These are phyloP conservation scores for Penicillium verrucosum DNA, from an alignment of 2,329 filamentous ascomycete species.

Conservation along the genomic window DNA sequence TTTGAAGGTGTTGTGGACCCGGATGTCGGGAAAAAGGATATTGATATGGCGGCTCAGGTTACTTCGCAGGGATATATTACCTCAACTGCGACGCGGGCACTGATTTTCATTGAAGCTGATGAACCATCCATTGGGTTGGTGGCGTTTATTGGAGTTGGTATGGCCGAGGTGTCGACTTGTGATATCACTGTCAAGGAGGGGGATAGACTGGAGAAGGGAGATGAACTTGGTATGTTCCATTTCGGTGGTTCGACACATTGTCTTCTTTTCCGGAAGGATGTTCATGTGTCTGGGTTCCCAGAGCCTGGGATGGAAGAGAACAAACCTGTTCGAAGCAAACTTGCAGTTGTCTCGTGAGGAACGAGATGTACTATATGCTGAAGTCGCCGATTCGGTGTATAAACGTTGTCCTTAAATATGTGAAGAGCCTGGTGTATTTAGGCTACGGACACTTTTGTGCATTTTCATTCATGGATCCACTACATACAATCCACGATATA, in stretches of 20 bases:
- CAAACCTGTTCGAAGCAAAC: conserved; percentile 25
- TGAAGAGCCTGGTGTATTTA: neutral
- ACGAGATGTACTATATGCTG: neutral
- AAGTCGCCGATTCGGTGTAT: neutral
- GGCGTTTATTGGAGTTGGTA: conserved; percentile 68
- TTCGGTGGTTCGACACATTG: conserved; percentile 72
- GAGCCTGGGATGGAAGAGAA: conserved; percentile 24
- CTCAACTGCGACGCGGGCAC: conserved; percentile 63
- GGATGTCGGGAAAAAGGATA: conserved; percentile 24
- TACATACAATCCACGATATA: neutral
- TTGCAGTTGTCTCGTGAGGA: conserved; percentile 21
- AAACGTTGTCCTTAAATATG: neutral
- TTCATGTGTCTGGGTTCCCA: conserved; percentile 30
- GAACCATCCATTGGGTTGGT: conserved; percentile 64
- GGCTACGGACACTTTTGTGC: no score
- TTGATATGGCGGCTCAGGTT: conserved; percentile 27
- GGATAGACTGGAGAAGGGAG: conserved; percentile 64
- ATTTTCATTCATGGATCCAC: neutral
- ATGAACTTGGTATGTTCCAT: conserved; percentile 75
- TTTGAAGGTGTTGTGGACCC: conserved; percentile 47
- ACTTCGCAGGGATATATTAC: conserved; percentile 64
- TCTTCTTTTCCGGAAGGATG: conserved; percentile 55
- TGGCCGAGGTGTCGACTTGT: conserved; percentile 73
- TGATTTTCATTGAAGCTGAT: conserved; percentile 70
- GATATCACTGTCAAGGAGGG: conserved; percentile 67